Percentiles rank a stretch among this genome's conserved stretches.
Evolutionary conservation across 305 asterid species (phyloP).

Genomic region (Fraxinus latifolia): DNA sequence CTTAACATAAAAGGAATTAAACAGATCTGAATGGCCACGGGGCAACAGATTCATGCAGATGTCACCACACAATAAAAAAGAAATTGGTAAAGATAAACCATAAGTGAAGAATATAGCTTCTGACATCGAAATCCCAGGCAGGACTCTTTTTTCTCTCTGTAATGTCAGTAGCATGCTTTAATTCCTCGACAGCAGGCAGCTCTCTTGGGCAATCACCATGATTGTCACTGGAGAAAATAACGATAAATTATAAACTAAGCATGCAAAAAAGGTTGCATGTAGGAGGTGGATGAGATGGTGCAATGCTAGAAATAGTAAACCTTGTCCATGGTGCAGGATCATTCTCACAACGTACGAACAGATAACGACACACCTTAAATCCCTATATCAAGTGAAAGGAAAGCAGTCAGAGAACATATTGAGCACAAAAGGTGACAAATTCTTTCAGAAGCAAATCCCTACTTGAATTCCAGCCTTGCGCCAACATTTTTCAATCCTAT

Average conservation of each 20-base stretch:
- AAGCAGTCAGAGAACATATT: slow-evolving; percentile 22
- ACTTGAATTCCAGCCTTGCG: slow-evolving; percentile 72
- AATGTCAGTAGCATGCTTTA: slow-evolving; percentile 54
- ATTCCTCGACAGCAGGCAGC: slow-evolving; percentile 56
- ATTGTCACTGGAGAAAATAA: slow-evolving; percentile 49
- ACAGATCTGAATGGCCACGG: background rate
- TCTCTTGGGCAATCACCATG: slow-evolving; percentile 77
- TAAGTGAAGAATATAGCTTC: slow-evolving; percentile 25
- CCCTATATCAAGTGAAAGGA: slow-evolving; percentile 47
- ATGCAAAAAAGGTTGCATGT: background rate
- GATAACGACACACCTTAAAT: slow-evolving; percentile 70
- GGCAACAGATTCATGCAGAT: background rate
- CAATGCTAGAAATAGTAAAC: slow-evolving; percentile 31
- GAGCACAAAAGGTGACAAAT: slow-evolving; percentile 4
- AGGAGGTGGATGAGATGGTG: slow-evolving; percentile 13
- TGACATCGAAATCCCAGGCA: slow-evolving; percentile 85
- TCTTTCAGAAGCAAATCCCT: background rate
- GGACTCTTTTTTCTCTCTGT: slow-evolving; percentile 64
- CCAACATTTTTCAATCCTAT: slow-evolving; percentile 91
- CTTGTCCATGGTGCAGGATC: slow-evolving; percentile 97
- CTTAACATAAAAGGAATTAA: background rate
- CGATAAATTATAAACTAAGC: slow-evolving; percentile 16
- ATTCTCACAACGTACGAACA: slow-evolving; percentile 89
- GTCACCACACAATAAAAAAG: background rate
- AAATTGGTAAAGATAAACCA: slow-evolving; percentile 5